Evolutionary conservation across 805 yeast genomes (phyloP).

Genomic region (Wickerhamiella galacta): DNA sequence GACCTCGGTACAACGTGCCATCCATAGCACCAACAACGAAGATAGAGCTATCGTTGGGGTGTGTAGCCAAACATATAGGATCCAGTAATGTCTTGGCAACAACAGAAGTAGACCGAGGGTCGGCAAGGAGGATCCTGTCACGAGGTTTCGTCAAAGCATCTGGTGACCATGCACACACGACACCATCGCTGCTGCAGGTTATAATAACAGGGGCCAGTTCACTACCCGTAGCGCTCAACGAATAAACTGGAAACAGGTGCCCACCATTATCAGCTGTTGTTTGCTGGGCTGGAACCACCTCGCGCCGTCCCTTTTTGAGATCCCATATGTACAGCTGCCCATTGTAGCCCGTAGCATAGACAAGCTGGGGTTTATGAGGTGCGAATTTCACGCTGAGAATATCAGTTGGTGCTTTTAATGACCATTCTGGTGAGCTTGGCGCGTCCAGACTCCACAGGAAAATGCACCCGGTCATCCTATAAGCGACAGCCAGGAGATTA

Average conservation of each 20-base stretch:
- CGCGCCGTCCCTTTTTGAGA: slow-evolving; percentile 13
- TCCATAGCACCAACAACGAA: slow-evolving; percentile 25
- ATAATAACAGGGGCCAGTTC: slow-evolving; percentile 18
- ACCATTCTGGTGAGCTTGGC: slow-evolving; percentile 24
- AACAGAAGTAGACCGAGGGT: slow-evolving; percentile 12
- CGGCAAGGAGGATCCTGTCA: slow-evolving; percentile 14
- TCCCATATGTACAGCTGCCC: slow-evolving; percentile 42
- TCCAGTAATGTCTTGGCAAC: slow-evolving; percentile 16
- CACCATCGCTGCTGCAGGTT: slow-evolving; percentile 24
- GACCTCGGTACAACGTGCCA: slow-evolving; percentile 22
- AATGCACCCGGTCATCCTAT: slow-evolving; percentile 10
- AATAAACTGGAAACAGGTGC: slow-evolving; percentile 22
- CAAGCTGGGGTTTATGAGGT: slow-evolving; percentile 22
- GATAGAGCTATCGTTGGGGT: slow-evolving; percentile 18
- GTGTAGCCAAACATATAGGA: slow-evolving; percentile 18
- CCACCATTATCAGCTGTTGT: slow-evolving; percentile 20
- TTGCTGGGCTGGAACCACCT: slow-evolving; percentile 16
- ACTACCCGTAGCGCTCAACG: slow-evolving; percentile 18
- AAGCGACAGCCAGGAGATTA: slow-evolving; percentile 23
- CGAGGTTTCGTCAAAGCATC: slow-evolving; percentile 23
- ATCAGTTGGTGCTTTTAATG: slow-evolving; percentile 27
- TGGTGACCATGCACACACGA: slow-evolving; percentile 23
- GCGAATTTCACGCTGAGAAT: slow-evolving; percentile 28
- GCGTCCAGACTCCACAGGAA: slow-evolving; percentile 23
- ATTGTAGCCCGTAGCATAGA: slow-evolving; percentile 33